Percentiles rank a stretch among this genome's conserved stretches.
These are phyloP conservation scores for Leptodermis oblonga DNA, from an alignment of 257 asterid genomes.

Conservation along the genomic window DNA sequence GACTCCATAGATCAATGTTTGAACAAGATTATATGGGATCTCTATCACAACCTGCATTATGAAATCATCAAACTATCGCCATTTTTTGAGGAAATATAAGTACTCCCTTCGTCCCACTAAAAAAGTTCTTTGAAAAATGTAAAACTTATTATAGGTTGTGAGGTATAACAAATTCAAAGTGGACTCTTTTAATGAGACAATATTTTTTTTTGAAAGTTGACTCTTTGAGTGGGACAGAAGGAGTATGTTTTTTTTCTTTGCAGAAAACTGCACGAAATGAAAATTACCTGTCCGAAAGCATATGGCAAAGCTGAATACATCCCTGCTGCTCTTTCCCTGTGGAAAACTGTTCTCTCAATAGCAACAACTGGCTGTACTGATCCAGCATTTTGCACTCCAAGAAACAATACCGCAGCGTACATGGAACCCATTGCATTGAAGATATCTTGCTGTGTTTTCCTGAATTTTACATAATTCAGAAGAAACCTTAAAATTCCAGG, in stretches of 20 bases:
- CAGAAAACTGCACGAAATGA: too few relatives aligned
- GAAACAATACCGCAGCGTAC: slow-evolving; percentile 84
- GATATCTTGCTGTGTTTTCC: slow-evolving; percentile 74
- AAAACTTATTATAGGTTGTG: too few relatives aligned
- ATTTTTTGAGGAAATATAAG: too few relatives aligned
- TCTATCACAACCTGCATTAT: slow-evolving; percentile 64
- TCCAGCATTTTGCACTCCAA: slow-evolving; percentile 78
- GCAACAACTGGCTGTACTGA: slow-evolving; percentile 82
- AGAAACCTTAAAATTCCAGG: background rate
- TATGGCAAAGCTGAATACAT: slow-evolving; percentile 92
- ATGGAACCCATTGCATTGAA: slow-evolving; percentile 95
- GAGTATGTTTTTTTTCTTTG: too few relatives aligned
- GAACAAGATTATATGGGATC: slow-evolving; percentile 67
- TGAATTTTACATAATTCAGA: slow-evolving; percentile 24
- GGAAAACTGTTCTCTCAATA: slow-evolving; percentile 71
- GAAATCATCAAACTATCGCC: too few relatives aligned
- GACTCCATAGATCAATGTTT: slow-evolving; percentile 60
- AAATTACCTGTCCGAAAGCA: slow-evolving; percentile 77
- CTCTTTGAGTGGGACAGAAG: too few relatives aligned
- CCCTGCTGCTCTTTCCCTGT: slow-evolving; percentile 91
- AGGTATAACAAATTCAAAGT: too few relatives aligned
- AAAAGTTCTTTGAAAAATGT: too few relatives aligned
- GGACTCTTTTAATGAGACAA: too few relatives aligned
- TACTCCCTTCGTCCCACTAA: too few relatives aligned
- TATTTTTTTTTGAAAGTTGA: too few relatives aligned